Conservation (phyloP, 2,329 filamentous ascomycete genomes). For the Dactylonectria estremocensis region DNA sequence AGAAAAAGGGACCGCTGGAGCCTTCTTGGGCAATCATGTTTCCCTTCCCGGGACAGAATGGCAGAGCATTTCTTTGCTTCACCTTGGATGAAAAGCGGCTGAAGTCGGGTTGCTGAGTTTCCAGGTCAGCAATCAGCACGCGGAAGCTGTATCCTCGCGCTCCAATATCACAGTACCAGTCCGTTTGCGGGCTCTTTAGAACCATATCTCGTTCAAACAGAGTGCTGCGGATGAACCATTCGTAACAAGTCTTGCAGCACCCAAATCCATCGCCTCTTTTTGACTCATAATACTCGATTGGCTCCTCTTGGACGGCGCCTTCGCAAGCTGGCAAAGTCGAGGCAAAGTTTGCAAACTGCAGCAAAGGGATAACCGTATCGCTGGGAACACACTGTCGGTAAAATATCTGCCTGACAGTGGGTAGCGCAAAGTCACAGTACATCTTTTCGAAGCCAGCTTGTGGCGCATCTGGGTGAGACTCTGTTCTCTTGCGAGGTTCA, state of each 20-base stretch:
- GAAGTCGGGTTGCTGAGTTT: conserved; percentile 7
- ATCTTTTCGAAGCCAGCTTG: conserved; percentile 11
- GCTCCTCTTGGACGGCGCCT: background rate
- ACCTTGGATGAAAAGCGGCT: conserved; percentile 8
- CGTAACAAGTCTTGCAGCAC: conserved; percentile 14
- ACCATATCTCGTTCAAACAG: conserved; percentile 5
- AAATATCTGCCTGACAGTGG: conserved; percentile 4
- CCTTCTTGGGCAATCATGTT: background rate
- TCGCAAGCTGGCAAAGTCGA: background rate
- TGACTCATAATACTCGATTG: conserved; percentile 1
- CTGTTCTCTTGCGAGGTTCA: background rate
- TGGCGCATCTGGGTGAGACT: background rate
- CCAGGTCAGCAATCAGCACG: conserved; percentile 7
- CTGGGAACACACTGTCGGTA: conserved; percentile 3
- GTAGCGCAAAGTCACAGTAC: conserved; percentile 11
- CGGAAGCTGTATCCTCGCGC: conserved; percentile 16
- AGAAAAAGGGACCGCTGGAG: conserved; percentile 1
- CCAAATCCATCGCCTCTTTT: conserved; percentile 18
- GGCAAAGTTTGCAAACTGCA: conserved; percentile 3
- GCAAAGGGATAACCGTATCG: conserved; percentile 4
- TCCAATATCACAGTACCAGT: conserved; percentile 22
- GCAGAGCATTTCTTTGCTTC: conserved; percentile 9
- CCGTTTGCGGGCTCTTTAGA: background rate
- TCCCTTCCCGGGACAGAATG: background rate
- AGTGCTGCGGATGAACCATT: conserved; percentile 18